Base-by-base conservation (phyloP, 805 yeast genomes). In the Myxozyma mucilagina region DNA sequence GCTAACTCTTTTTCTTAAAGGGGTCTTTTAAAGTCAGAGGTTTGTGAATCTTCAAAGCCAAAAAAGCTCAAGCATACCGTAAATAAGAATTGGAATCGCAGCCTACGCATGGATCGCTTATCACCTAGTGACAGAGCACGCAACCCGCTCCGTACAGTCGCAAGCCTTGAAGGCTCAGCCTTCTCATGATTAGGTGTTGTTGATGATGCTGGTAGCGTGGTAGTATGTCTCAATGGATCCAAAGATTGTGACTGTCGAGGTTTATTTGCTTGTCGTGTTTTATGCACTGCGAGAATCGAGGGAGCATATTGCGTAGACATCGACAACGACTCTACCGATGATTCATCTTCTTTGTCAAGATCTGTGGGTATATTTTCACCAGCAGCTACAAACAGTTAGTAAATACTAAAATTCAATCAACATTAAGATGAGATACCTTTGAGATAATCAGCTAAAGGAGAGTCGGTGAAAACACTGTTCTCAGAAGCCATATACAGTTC, bases 371-470 rank as follows among this genome's bases (percentile, higher is more conserved):
- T 49, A 8, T 55, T 48, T 14, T 55, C 60, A 47, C 60, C 60
- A 5, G 49, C 57, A 34, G 57, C 60, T 60, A 41, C n/a, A 20
- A 16, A 41, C 5, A 20, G 18, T 13, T 38, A 38, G 41, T 38
- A 36, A 10, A 52, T n/a, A 16, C 13, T 11, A 3, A n/a, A 14
- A 16, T 18, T 39, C 47, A 18, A 36, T n/a, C 9, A 29, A 39
- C 9, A 42, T 14, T 42, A n/a, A 5, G 3, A 4, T 42, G 5
- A 18, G 7, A 20, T 10, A 59, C 66, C 20, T 31, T 59, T 55
- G n/a, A 62, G 47, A 48, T 62, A 62, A 29, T 55, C 66, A 14
- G 57, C 60, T 34, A 62, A 47, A 29, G 66, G 66, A 9, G 66
- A 62, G 45, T 59, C 64, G 34, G 48, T 20, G 42, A 44, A 60